Conservation (phyloP, 192 early-diverging fungal genomes). For the Coemansia sp. region DNA sequence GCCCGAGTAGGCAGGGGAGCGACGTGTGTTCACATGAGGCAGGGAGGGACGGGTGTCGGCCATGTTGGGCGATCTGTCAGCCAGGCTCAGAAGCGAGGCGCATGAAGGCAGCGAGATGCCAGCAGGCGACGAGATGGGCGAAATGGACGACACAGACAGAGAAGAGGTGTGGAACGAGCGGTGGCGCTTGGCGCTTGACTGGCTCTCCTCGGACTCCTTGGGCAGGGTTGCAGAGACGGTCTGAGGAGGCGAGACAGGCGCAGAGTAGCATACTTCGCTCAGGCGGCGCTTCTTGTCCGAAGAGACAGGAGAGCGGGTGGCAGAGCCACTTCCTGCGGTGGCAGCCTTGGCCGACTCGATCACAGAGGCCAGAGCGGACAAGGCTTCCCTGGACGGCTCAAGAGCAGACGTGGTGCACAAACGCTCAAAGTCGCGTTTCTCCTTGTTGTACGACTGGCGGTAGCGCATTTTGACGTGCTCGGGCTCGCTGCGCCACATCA, state of each 20-base stretch:
- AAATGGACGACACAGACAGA: constrained; percentile 17
- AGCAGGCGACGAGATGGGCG: constrained; percentile 11
- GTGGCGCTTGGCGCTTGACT: constrained; percentile 32
- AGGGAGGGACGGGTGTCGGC: constrained; percentile 7
- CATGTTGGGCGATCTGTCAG: constrained; percentile 23
- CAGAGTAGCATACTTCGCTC: constrained; percentile 43
- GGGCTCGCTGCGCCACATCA: constrained; percentile 60
- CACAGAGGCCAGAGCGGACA: constrained; percentile 43
- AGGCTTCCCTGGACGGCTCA: constrained; percentile 47
- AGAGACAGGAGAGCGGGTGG: background rate
- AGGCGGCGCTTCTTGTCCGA: constrained; percentile 47
- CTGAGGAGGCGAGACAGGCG: constrained; percentile 51
- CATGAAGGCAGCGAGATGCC: constrained; percentile 51
- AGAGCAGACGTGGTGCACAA: constrained; percentile 51
- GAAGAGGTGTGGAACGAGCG: constrained; percentile 42
- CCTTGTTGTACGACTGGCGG: constrained; percentile 58
- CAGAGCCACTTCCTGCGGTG: background rate
- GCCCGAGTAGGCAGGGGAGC: background rate
- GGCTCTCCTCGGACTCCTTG: constrained; percentile 16
- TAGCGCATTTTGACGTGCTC: constrained; percentile 59
- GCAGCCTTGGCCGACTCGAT: constrained; percentile 24
- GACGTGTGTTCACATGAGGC: background rate
- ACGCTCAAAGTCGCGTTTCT: constrained; percentile 58
- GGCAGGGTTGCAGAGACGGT: constrained; percentile 5
- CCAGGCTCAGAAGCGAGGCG: constrained; percentile 53